Evolutionary conservation across 768 basidiomycete genomes (phyloP), one percentile per base, ranked within the genome.

Genomic region (Cantharellus cinnabarinus): DNA sequence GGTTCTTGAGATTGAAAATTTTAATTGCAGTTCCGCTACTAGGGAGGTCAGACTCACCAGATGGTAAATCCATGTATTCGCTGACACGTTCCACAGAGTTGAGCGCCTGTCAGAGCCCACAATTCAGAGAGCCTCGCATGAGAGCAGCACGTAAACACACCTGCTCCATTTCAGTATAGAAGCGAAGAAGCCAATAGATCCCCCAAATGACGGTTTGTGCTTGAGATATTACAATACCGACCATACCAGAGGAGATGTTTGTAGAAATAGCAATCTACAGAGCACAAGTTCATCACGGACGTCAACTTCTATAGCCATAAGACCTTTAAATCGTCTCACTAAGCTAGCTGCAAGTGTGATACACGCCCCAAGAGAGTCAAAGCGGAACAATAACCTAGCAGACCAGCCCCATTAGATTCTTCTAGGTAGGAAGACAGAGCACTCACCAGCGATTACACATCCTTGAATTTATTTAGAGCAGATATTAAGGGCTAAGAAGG

Each of bases 61-160:
- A 86, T 0, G 89, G 89, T 3, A 95, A 75, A 57, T 87, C 79
- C 35, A 94, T 79, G 72, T 93, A 94, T 73, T 94, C 90, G 4
- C 88, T 80, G 14, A 93, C 77, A 60, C 91, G 85, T 68, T 97
- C 90, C 3, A 94, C 88, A 7, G 87, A 84, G 71, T 72, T 71
- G 62, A 73, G 10, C 5, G 56, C 10, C 40, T 54, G 52, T 10
- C 29, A 48, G 44, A 10, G 10, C 29, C 44, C 10, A 10, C 10
- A 29, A 10, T 10, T 48, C 44, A 48, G 44, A 48, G 10, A 10
- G 10, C 29, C 10, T 29, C 29, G 44, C 10, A 5, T 20, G 10
- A 29, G 29, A 48, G 29, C 29, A 48, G 44, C 29, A 48, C 10
- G 44, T 10, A 48, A 48, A 48, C 44, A 48, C 10, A 48, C 44